Evolutionary conservation across 2,329 filamentous ascomycete genomes (phyloP).

Genomic region (Ophiostoma novo-ulmi): DNA sequence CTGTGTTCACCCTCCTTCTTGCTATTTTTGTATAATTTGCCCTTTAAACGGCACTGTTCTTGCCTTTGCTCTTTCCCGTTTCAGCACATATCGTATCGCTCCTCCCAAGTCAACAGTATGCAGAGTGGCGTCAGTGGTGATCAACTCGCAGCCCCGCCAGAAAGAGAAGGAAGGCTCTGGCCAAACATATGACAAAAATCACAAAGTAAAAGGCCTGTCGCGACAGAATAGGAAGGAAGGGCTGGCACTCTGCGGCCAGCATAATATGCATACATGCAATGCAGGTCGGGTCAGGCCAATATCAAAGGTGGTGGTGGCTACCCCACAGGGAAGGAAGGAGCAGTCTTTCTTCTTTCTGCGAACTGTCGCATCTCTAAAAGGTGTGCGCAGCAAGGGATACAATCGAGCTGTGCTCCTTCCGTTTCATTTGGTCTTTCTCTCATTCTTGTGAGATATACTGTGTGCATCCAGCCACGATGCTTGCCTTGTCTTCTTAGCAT

Average conservation of each 20-base stretch:
- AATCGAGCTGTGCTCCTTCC: background rate
- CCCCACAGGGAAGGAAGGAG: slow-evolving; percentile 22
- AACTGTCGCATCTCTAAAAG: background rate
- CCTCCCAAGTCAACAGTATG: background rate
- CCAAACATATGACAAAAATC: background rate
- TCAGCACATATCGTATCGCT: background rate
- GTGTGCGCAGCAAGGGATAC: background rate
- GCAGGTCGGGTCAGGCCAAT: slow-evolving; percentile 9
- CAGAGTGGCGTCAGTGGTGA: background rate
- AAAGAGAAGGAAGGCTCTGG: slow-evolving; percentile 16
- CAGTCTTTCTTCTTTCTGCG: background rate
- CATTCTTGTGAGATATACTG: background rate
- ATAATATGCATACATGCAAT: slow-evolving; percentile 4
- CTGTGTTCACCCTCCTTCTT: slow-evolving; percentile 8
- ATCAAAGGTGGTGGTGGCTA: background rate
- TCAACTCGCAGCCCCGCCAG: slow-evolving; percentile 5
- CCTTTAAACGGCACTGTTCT: background rate
- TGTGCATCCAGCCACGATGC: background rate
- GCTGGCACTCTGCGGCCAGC: slow-evolving; percentile 17
- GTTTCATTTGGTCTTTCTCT: background rate
- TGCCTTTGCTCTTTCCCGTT: slow-evolving; percentile 4
- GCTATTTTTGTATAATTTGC: background rate
- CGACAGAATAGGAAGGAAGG: slow-evolving; percentile 19
- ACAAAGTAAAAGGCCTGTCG: slow-evolving; percentile 3
- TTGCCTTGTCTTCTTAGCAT: background rate